phyloP scores from a whole-genome alignment of 352 stramenopile species.

The Aphanomyces stellatus region DNA sequence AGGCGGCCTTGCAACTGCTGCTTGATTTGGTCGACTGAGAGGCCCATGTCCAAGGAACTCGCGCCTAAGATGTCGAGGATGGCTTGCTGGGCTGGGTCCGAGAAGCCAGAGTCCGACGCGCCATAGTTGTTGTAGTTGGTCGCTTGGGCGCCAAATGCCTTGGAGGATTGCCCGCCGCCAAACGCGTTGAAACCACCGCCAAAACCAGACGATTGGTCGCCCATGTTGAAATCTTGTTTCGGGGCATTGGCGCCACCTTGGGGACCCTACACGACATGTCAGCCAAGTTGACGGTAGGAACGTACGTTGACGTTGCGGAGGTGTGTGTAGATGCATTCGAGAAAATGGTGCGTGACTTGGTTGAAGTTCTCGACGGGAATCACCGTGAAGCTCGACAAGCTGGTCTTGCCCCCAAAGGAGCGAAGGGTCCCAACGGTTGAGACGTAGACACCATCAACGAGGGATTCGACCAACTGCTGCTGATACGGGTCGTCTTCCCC shows the following conservation, averaged over 20 bases:
- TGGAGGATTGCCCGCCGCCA: background rate
- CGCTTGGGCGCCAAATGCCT: background rate
- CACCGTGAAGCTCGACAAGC: constrained; percentile 83
- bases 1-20: constrained; percentile 47
- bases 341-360: constrained; percentile 93
- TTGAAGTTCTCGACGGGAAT: constrained; percentile 85
- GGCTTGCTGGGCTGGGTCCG: constrained; percentile 53
- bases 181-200: constrained; percentile 10
- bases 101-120: constrained; percentile 67
- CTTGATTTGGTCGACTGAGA: constrained; percentile 80
- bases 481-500: constrained; percentile 72
- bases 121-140: constrained; percentile 37
- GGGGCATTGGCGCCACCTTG: background rate
- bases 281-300: background rate
- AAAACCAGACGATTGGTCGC: background rate
- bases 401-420: constrained; percentile 85
- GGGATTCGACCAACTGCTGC: constrained; percentile 24
- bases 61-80: constrained; percentile 69
- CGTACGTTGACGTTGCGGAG: constrained; percentile 51
- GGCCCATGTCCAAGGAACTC: constrained; percentile 57
- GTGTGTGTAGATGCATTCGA: constrained; percentile 89
- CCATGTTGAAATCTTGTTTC: background rate
- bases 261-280: constrained; percentile 10
- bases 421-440: constrained; percentile 87
- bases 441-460: constrained; percentile 79